phyloP scores from a whole-genome alignment of 2,329 filamentous ascomycete genomes.

The Aspergillus texensis region DNA sequence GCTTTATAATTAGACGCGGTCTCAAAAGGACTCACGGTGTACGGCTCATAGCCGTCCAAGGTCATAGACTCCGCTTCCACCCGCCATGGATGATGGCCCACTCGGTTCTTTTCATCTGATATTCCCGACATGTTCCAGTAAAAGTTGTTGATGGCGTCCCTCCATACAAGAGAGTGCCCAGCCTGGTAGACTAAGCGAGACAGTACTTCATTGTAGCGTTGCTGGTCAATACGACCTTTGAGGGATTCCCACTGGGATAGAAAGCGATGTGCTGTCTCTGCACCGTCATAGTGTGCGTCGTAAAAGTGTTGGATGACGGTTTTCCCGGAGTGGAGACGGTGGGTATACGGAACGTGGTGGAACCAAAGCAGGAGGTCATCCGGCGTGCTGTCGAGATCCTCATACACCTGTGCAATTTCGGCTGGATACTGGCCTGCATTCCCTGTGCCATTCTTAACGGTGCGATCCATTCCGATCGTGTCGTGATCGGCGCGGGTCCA shows the following conservation, averaged over 20 bases:
- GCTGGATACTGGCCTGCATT: slow-evolving; percentile 67
- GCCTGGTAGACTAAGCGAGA: slow-evolving; percentile 67
- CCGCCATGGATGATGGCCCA: slow-evolving; percentile 65
- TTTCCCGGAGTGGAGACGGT: slow-evolving; percentile 62
- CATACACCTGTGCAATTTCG: slow-evolving; percentile 61
- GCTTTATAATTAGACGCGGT: slow-evolving; percentile 59
- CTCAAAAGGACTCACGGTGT: slow-evolving; percentile 61
- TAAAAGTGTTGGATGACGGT: slow-evolving; percentile 71
- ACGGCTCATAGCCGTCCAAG: slow-evolving; percentile 59
- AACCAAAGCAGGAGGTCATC: slow-evolving; percentile 73
- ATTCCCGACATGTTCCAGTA: slow-evolving; percentile 66
- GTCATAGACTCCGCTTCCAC: slow-evolving; percentile 70
- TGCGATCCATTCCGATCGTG: slow-evolving; percentile 72
- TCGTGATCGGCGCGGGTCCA: slow-evolving; percentile 67
- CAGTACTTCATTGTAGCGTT: slow-evolving; percentile 62
- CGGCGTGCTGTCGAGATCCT: slow-evolving; percentile 64
- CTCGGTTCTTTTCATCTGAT: slow-evolving; percentile 57
- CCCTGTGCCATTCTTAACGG: slow-evolving; percentile 67
- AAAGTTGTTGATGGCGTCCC: slow-evolving; percentile 67
- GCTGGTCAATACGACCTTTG: slow-evolving; percentile 58
- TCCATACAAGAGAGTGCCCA: slow-evolving; percentile 71
- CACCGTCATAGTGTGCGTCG: slow-evolving; percentile 63
- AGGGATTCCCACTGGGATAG: slow-evolving; percentile 56
- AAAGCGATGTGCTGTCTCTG: slow-evolving; percentile 64
- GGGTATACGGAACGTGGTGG: slow-evolving; percentile 71